Evolutionary conservation across 306 rosid species (phyloP), one percentile per base, ranked within the genome.

Genomic region (Corylus americana): DNA sequence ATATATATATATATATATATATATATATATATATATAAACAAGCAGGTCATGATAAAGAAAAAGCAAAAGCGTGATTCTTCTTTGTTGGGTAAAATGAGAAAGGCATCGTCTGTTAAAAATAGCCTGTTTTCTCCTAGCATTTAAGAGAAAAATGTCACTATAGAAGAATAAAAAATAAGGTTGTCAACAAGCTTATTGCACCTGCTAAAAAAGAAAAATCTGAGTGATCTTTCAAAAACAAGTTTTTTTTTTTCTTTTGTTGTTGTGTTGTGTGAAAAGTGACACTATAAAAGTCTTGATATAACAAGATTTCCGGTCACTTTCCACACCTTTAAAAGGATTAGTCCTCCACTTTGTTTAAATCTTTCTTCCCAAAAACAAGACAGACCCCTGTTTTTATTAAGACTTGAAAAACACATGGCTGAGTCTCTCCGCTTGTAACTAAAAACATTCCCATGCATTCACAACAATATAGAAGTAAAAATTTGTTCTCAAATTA

Each of bases 51-150:
- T 74, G 37, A 25, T 76, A 89, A 90, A 92, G 93, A 73, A 84
- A 90, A 92, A 84, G 93, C 44, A 69, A 87, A 89, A 87, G 93
- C 62, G 75, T 72, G 79, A 74, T 85, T 84, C 84, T 70, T 82
- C 74, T 72, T 70, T 78, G 72, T 77, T 78, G 81, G 85, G 81
- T 80, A 76, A n/a, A 77, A 55, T 85, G 79, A 82, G 47, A 75
- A 85, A 86, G 78, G 83, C 77, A 80, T 53, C 81, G 79, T 83
- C 77, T 80, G 44, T 73, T 55, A 70, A 81, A 81, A 83, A 89
- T 64, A 68, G 74, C 66, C 59, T 66, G 74, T 76, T 72, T 78
- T 78, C 83, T 83, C 75, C 75, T 35, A 69, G 62, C 51, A 48
- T 42, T 49, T 0, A 49, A 49, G 51, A 48, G 51, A 48, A 48